phyloP scores from a whole-genome alignment of 805 yeast genomes.

The Kodamaea kakaduensis region DNA sequence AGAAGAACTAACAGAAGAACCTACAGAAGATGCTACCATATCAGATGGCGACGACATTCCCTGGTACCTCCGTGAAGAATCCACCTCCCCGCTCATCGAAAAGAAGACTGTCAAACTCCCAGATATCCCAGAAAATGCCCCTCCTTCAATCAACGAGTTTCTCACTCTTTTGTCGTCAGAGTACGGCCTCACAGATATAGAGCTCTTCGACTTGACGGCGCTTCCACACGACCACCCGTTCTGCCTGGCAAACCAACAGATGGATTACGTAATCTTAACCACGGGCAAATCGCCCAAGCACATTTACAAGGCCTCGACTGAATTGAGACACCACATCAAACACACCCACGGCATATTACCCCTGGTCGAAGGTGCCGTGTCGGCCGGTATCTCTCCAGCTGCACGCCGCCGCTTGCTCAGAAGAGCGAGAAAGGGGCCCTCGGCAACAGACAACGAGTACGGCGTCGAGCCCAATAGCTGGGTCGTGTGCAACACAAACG shows the following conservation, averaged over 20 bases:
- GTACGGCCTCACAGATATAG: slow-evolving; percentile 62
- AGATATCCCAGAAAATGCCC: slow-evolving; percentile 55
- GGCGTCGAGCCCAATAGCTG: slow-evolving; percentile 66
- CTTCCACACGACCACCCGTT: slow-evolving; percentile 29
- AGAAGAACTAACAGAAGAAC: too few species aligned
- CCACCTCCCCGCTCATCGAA: slow-evolving; percentile 28
- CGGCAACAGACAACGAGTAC: slow-evolving; percentile 52
- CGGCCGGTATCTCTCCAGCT: slow-evolving; percentile 45
- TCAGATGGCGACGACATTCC: slow-evolving; percentile 30
- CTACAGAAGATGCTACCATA: too few species aligned
- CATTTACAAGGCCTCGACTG: slow-evolving; percentile 62
- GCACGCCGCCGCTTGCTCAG: slow-evolving; percentile 41
- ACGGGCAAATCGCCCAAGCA: slow-evolving; percentile 79
- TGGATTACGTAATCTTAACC: slow-evolving; percentile 48
- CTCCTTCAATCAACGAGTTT: slow-evolving; percentile 45
- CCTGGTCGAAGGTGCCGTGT: slow-evolving; percentile 66
- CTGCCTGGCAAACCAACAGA: slow-evolving; percentile 24
- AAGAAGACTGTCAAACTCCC: slow-evolving; percentile 41
- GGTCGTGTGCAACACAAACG: slow-evolving; percentile 71
- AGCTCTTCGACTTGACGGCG: slow-evolving; percentile 59
- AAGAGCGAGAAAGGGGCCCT: slow-evolving; percentile 51
- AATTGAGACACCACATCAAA: slow-evolving; percentile 57
- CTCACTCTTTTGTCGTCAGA: slow-evolving; percentile 49
- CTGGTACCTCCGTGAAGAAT: slow-evolving; percentile 57
- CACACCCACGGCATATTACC: slow-evolving; percentile 40